Evolutionary conservation across 331 rosid species (phyloP), one percentile per base, ranked within the genome.

Genomic region (Phaseolus coccineus): DNA sequence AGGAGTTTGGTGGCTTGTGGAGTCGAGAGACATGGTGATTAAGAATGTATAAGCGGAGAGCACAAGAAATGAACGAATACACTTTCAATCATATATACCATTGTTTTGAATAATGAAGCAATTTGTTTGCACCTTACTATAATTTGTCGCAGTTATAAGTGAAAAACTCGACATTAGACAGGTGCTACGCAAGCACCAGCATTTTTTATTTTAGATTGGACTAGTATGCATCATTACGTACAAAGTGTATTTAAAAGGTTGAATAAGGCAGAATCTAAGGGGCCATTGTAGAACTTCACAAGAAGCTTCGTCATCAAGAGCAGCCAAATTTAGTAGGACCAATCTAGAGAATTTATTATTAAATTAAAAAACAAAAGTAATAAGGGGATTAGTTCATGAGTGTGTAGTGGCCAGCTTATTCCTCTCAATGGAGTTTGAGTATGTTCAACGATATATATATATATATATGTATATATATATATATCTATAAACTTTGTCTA

Each of bases 271-370:
- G 30, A 71, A 53, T 82, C 57, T 61, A 6, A 37, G 66, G 77
- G 83, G 67, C 83, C 86, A 42, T 33, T 12, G 16, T 72, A 65
- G 72, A 56, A 74, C 81, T 83, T 83, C 66, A 47, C 67, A 73
- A 33, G 86, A 83, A 78, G 57, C 42, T 83, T 83, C 86, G 68
- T 58, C 31, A 24, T 8, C 11, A 47, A 35, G 44, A 83, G 73
- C 48, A 73, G 86, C 72, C 80, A 83, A 78, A 73, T 25, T 72
- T 57, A 16, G 83, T 83, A 14, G 80, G 86, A 35, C 82, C 80
- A 0, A 25, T 28, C 55, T 33, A 64, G 51, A 63, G 30, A 4
- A 52, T 50, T 56, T 56, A 6, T 4, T 24, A 59, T 39, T 37
- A 13, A 11, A 8, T 71, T 51, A 33, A 42, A 40, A 19, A 19